Conservation (phyloP, 2,329 filamentous ascomycete genomes). For the Allantophomopsis cytisporea region DNA sequence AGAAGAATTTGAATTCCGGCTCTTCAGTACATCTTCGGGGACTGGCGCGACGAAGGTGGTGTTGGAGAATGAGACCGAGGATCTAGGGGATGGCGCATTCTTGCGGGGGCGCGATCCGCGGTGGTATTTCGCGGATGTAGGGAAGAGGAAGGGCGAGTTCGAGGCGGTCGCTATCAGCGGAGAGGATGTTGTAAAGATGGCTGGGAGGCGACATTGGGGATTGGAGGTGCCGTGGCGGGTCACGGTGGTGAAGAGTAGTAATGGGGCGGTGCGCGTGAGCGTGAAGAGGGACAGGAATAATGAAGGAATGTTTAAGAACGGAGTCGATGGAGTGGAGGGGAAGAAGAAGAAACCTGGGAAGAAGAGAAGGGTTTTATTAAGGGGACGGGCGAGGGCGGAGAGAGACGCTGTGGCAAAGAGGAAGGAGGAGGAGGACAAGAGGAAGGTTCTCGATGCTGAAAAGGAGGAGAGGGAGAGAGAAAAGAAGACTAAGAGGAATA, state of each 20-base stretch:
- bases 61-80: conserved; percentile 19
- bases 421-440: conserved; percentile 22
- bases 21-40: conserved; percentile 30
- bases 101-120: conserved; percentile 26
- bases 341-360: conserved; percentile 38
- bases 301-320: conserved; percentile 2
- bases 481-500: conserved; percentile 49
- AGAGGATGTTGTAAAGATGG: conserved; percentile 32
- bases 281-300: conserved; percentile 11
- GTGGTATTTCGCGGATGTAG: conserved; percentile 32
- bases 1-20: conserved; percentile 35
- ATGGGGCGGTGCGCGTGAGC: too few relatives aligned
- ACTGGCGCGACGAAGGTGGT: background rate
- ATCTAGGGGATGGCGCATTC: conserved; percentile 24
- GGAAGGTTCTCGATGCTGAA: conserved; percentile 7
- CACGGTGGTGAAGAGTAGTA: conserved; percentile 20
- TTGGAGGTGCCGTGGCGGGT: conserved; percentile 48
- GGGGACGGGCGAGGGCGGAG: conserved; percentile 26
- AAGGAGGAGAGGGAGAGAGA: conserved; percentile 44
- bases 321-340: conserved; percentile 3
- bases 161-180: conserved; percentile 33
- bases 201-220: conserved; percentile 36
- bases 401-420: conserved; percentile 20
- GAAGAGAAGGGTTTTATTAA: conserved; percentile 38
- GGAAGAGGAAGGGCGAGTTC: conserved; percentile 23